Evolutionary conservation across 1,139 yeast species (phyloP).

Genomic region (Geotrichum siamense): DNA sequence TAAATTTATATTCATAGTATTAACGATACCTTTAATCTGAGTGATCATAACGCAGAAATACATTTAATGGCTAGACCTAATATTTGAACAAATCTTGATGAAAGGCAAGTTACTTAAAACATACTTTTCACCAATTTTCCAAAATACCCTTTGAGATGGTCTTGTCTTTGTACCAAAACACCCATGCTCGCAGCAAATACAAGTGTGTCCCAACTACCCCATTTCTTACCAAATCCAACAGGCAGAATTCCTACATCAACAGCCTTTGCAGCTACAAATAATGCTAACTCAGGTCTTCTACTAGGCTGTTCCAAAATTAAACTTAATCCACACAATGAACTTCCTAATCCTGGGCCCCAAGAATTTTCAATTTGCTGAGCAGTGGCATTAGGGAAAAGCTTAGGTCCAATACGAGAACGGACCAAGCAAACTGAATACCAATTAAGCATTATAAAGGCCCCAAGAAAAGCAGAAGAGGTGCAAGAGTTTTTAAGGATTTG

Average conservation of each 20-base stretch:
- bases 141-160: conserved; percentile 11
- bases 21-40: background rate
- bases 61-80: too few species aligned
- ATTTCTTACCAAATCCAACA: conserved; percentile 7
- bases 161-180: conserved; percentile 4
- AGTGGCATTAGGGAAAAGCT: conserved; percentile 26
- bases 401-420: conserved; percentile 35
- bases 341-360: conserved; percentile 36
- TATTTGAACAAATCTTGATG: too few species aligned
- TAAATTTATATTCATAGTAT: background rate
- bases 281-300: conserved; percentile 40
- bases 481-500: conserved; percentile 22
- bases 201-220: background rate
- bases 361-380: conserved; percentile 34
- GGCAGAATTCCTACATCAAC: conserved; percentile 13
- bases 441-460: conserved; percentile 35
- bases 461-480: conserved; percentile 39
- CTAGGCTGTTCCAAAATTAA: conserved; percentile 35
- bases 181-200: conserved; percentile 6
- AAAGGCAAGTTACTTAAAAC: conserved; percentile 5
- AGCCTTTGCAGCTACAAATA: conserved; percentile 29
- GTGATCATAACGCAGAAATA: background rate
- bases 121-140: conserved; percentile 4
- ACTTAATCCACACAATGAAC: conserved; percentile 37
- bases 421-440: conserved; percentile 41